Evolutionary conservation across 345 rosid species (phyloP).

Genomic region (Populus alba): DNA sequence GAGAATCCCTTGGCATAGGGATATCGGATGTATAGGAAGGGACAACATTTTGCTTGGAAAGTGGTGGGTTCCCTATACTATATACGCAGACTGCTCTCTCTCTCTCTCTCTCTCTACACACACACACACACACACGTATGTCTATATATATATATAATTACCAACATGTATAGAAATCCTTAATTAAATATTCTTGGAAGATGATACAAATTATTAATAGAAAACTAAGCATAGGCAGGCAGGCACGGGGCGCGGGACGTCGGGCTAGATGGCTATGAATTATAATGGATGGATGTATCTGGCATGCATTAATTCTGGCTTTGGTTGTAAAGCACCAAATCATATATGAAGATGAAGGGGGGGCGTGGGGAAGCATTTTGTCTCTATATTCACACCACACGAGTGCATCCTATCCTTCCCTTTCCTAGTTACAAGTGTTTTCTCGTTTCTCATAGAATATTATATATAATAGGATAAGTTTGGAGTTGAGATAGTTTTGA

Average conservation of each 20-base stretch:
- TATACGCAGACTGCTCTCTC: not conserved
- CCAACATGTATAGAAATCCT: not conserved
- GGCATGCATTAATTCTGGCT: not conserved
- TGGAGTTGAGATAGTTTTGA: too few relatives aligned
- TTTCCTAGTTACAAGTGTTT: not conserved
- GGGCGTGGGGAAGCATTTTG: slow-evolving; percentile 13
- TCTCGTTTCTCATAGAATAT: slow-evolving; percentile 5
- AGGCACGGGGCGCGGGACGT: slow-evolving; percentile 27
- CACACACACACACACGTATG: too few relatives aligned
- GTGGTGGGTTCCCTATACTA: not conserved
- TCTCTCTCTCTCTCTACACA: too few relatives aligned
- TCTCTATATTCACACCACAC: slow-evolving; percentile 25
- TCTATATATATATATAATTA: too few relatives aligned
- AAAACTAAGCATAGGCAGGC: not conserved
- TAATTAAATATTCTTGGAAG: not conserved
- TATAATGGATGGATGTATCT: not conserved
- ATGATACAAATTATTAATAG: not conserved
- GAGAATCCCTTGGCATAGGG: not conserved
- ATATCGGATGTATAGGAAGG: not conserved
- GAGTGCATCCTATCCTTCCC: slow-evolving; percentile 22
- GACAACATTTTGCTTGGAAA: not conserved
- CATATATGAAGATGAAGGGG: not conserved
- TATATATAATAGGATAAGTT: too few relatives aligned
- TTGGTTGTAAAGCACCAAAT: not conserved
- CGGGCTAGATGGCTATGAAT: not conserved